Evolutionary conservation across 257 asterid genomes (phyloP).

Genomic region (Linderniella brevidens): DNA sequence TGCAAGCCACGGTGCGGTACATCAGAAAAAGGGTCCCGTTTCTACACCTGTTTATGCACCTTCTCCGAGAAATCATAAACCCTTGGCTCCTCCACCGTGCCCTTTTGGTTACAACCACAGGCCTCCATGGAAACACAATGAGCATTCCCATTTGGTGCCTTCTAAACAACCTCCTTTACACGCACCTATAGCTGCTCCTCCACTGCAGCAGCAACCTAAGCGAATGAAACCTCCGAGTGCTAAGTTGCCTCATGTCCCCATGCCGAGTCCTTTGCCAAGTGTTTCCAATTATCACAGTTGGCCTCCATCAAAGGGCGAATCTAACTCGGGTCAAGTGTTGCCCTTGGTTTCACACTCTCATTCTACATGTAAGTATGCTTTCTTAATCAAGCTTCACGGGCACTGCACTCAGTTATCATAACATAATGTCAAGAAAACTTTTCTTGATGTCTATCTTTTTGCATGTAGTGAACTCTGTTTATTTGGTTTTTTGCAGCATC

Average conservation of each 20-base stretch:
- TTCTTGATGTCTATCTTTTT: too few species aligned
- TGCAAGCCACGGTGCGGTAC: conserved; percentile 14
- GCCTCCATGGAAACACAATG: conserved; percentile 33
- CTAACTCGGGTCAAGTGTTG: conserved; percentile 33
- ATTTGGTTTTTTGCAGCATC: conserved; percentile 44
- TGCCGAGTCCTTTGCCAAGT: conserved; percentile 29
- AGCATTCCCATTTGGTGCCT: conserved; percentile 32
- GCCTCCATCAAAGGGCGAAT: conserved; percentile 38
- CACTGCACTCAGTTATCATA: background rate
- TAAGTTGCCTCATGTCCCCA: conserved; percentile 18
- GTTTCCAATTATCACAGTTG: conserved; percentile 37
- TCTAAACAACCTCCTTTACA: conserved; percentile 26
- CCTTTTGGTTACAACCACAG: conserved; percentile 25
- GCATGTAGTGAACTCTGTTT: background rate
- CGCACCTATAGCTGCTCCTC: conserved; percentile 38
- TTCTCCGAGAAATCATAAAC: conserved; percentile 18
- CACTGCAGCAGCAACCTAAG: conserved; percentile 13
- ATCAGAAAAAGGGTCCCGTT: conserved; percentile 20
- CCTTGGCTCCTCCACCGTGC: conserved; percentile 47
- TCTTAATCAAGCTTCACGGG: background rate
- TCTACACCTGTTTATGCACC: conserved; percentile 37
- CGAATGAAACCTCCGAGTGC: background rate
- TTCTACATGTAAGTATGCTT: conserved; percentile 55
- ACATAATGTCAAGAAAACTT: too few species aligned
- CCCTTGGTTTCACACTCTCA: conserved; percentile 39